Conservation (phyloP, 495 filamentous ascomycete species). For the Aspergillus sclerotiicarbonarius region DNA sequence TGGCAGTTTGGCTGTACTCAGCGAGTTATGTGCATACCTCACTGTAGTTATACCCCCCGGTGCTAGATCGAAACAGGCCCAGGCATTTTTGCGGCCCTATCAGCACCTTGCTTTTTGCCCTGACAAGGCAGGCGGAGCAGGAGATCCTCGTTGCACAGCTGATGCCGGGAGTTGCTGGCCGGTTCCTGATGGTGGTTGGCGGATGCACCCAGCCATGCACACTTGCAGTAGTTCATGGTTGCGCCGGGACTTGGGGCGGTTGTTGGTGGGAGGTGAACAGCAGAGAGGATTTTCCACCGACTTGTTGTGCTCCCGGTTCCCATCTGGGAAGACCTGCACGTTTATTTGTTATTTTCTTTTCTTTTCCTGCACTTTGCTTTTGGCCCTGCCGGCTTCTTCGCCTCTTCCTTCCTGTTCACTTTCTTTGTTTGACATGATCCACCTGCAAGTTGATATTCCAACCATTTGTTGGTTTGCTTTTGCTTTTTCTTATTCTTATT, state of each 20-base stretch:
- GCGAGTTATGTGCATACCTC: background rate
- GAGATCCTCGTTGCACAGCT: constrained; percentile 9
- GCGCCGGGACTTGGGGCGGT: background rate
- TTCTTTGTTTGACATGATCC: background rate
- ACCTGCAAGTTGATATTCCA: background rate
- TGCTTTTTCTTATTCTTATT: background rate
- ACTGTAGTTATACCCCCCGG: too few species aligned
- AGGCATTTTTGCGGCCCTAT: background rate
- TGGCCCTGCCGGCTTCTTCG: background rate
- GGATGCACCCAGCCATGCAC: constrained; percentile 21
- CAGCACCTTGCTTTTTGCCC: background rate
- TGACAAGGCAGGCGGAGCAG: constrained; percentile 1
- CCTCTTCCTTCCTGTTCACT: background rate
- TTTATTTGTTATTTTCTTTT: constrained; percentile 13
- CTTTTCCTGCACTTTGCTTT: constrained; percentile 6
- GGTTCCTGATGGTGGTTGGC: constrained; percentile 4
- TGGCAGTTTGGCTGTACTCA: background rate
- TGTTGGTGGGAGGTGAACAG: background rate
- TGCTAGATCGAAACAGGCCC: background rate
- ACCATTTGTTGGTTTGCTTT: background rate
- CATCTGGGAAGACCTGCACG: constrained; percentile 10
- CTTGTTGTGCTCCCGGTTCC: background rate
- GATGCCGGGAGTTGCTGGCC: constrained; percentile 4
- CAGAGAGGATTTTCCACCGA: background rate
- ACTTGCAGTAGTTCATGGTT: constrained; percentile 19